Conservation (phyloP, 1,139 yeast genomes). For the Taphrina confusa region DNA sequence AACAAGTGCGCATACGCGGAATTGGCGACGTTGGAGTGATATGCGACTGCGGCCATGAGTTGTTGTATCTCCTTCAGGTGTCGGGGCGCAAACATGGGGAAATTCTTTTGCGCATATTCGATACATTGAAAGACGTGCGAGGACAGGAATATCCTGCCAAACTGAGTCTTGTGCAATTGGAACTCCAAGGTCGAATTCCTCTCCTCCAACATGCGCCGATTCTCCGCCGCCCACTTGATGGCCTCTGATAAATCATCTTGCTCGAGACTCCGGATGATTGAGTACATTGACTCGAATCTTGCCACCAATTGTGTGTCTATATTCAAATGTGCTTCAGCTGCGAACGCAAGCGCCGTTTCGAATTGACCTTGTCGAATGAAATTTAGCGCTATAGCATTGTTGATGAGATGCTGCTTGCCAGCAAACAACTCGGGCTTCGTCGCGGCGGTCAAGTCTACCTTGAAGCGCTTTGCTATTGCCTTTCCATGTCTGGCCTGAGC, state of each 20-base stretch:
- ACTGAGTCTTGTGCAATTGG: slow-evolving; percentile 64
- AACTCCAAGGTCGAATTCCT: slow-evolving; percentile 57
- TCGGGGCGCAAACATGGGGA: slow-evolving; percentile 51
- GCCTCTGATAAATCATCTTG: slow-evolving; percentile 48
- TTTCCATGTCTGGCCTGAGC: slow-evolving; percentile 46
- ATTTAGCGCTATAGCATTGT: slow-evolving; percentile 51
- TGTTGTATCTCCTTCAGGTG: slow-evolving; percentile 56
- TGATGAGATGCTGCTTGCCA: slow-evolving; percentile 25
- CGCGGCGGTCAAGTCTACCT: slow-evolving; percentile 44
- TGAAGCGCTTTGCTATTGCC: slow-evolving; percentile 44
- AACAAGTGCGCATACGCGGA: slow-evolving; percentile 51
- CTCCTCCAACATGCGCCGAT: slow-evolving; percentile 43
- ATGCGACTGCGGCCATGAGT: slow-evolving; percentile 56
- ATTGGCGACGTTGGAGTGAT: slow-evolving; percentile 45
- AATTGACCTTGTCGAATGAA: slow-evolving; percentile 52
- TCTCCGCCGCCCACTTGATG: slow-evolving; percentile 49
- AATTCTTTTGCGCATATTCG: slow-evolving; percentile 58
- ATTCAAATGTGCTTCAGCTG: slow-evolving; percentile 46
- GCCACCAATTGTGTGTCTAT: slow-evolving; percentile 45
- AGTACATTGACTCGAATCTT: slow-evolving; percentile 48
- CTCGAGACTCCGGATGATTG: slow-evolving; percentile 46
- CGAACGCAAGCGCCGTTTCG: slow-evolving; percentile 46
- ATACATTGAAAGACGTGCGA: slow-evolving; percentile 49
- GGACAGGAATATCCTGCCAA: slow-evolving; percentile 47
- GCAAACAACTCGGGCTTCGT: slow-evolving; percentile 39